Conservation (phyloP, 2,329 filamentous ascomycete species). For the Chaetomium sp. region DNA sequence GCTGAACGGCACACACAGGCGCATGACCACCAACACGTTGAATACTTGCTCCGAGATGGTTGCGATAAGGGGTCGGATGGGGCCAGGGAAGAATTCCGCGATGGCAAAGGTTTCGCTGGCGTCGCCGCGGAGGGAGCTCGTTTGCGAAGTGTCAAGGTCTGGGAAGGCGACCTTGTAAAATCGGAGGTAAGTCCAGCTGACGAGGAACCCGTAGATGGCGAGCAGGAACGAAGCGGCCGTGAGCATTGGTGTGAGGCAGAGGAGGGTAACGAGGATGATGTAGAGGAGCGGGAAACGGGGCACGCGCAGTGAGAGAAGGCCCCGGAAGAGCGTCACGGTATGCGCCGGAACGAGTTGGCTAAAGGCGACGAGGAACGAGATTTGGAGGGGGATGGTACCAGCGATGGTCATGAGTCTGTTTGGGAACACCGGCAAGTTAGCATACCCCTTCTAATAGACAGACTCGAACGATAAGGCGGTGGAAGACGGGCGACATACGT, state of each 20-base stretch:
- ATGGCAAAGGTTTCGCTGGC: constrained; percentile 96
- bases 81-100: constrained; percentile 87
- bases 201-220: constrained; percentile 72
- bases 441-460: background rate
- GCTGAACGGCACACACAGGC: constrained; percentile 79
- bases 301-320: constrained; percentile 82
- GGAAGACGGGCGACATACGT: constrained; percentile 43
- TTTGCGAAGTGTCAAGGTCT: constrained; percentile 58
- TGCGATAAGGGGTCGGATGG: constrained; percentile 69
- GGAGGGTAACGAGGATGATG: constrained; percentile 65
- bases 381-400: constrained; percentile 83
- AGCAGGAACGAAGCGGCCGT: constrained; percentile 73
- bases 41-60: constrained; percentile 71
- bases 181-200: constrained; percentile 90
- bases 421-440: constrained; percentile 2
- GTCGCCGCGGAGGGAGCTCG: constrained; percentile 68
- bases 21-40: constrained; percentile 64
- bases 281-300: constrained; percentile 63
- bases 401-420: constrained; percentile 71
- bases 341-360: constrained; percentile 97
- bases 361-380: constrained; percentile 91
- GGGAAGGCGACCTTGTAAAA: constrained; percentile 80
- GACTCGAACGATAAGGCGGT: background rate
- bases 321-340: constrained; percentile 88
- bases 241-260: constrained; percentile 50